A percentile compares a stretch with the other conserved stretches of the same genome.
phyloP scores from a whole-genome alignment of 2,329 filamentous ascomycete genomes.

The Trichothecium sympodiale region DNA sequence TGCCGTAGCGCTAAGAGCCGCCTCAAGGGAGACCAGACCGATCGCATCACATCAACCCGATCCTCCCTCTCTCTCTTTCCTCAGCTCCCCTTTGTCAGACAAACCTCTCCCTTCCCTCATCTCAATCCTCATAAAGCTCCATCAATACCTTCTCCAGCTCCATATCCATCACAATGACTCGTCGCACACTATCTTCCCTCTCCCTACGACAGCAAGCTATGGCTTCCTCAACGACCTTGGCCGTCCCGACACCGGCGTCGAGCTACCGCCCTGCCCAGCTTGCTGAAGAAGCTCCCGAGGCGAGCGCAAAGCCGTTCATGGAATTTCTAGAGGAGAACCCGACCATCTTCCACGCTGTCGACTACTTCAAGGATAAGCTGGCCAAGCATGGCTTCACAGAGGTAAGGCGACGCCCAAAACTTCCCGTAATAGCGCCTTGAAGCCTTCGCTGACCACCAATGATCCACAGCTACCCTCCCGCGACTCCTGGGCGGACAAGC shows the following conservation, averaged over 20 bases:
- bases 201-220: neutral
- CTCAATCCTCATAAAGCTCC: neutral
- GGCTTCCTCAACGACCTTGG: neutral
- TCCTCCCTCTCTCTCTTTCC: too few relatives aligned
- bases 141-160: too few relatives aligned
- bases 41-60: too few relatives aligned
- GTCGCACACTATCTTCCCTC: neutral
- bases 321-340: slow-evolving; percentile 84
- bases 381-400: slow-evolving; percentile 61
- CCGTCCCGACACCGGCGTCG: neutral
- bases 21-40: too few relatives aligned
- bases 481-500: slow-evolving; percentile 61
- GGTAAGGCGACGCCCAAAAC: slow-evolving; percentile 26
- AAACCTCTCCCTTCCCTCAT: too few relatives aligned
- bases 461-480: slow-evolving; percentile 57
- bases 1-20: too few relatives aligned
- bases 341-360: slow-evolving; percentile 84
- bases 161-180: neutral
- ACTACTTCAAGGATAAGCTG: slow-evolving; percentile 65
- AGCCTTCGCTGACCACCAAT: slow-evolving; percentile 8
- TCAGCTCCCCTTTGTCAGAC: too few relatives aligned
- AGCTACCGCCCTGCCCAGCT: slow-evolving; percentile 20
- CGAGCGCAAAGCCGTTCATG: slow-evolving; percentile 74
- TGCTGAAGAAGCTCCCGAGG: slow-evolving; percentile 38
- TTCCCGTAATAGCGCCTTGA: neutral